A percentile compares a stretch with the other conserved stretches of the same genome.
Evolutionary conservation across 352 stramenopile species (phyloP).

Genomic region (Phytophthora sojae): DNA sequence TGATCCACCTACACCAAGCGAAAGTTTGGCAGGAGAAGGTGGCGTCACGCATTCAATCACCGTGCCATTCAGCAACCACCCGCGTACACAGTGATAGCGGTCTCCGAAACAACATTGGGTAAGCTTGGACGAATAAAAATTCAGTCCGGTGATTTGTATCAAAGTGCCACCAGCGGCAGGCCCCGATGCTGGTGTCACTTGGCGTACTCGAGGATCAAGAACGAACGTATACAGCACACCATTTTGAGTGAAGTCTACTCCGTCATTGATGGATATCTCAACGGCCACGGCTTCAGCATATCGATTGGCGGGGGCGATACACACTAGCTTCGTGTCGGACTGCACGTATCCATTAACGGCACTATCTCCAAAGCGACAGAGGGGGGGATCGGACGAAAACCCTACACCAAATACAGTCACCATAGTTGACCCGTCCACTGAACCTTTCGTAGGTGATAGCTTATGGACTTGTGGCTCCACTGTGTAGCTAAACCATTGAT

Average conservation of each 20-base stretch:
- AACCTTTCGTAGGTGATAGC: slow-evolving; percentile 56
- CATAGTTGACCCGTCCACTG: slow-evolving; percentile 59
- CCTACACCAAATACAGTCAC: slow-evolving; percentile 57
- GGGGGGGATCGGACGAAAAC: slow-evolving; percentile 43
- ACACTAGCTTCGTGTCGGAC: slow-evolving; percentile 49
- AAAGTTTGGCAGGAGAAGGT: slow-evolving; percentile 39
- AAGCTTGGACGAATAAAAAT: slow-evolving; percentile 66
- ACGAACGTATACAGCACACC: slow-evolving; percentile 71
- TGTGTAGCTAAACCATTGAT: slow-evolving; percentile 63
- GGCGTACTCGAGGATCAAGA: slow-evolving; percentile 50
- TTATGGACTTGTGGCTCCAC: slow-evolving; percentile 45
- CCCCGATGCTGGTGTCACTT: slow-evolving; percentile 53
- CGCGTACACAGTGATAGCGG: slow-evolving; percentile 43
- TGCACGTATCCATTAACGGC: slow-evolving; percentile 51
- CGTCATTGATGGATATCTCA: slow-evolving; percentile 88
- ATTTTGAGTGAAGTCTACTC: slow-evolving; percentile 89
- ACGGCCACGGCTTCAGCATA: slow-evolving; percentile 52
- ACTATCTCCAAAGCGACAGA: slow-evolving; percentile 59
- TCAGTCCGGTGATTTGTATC: slow-evolving; percentile 57
- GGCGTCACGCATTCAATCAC: slow-evolving; percentile 46
- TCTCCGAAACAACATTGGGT: slow-evolving; percentile 74
- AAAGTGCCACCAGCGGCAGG: slow-evolving; percentile 60
- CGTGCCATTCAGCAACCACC: slow-evolving; percentile 43
- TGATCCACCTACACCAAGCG: slow-evolving; percentile 13
- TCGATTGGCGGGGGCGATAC: slow-evolving; percentile 43